phyloP scores from a whole-genome alignment of 345 rosid genomes.

The Eucalyptus curtisii region DNA sequence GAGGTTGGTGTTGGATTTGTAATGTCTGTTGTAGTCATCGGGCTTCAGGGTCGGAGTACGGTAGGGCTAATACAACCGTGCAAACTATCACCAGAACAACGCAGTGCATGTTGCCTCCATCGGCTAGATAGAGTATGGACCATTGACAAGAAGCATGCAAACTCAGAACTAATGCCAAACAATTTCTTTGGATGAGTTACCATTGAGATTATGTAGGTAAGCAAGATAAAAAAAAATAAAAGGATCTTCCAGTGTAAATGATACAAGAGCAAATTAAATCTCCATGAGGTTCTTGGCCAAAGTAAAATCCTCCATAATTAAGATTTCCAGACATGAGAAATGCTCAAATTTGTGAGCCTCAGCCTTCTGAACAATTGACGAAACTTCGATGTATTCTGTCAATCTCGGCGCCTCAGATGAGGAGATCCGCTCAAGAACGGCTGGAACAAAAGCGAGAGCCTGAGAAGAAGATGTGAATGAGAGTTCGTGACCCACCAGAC shows the following conservation, averaged over 20 bases:
- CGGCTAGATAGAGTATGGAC: constrained; percentile 73
- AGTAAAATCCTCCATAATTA: background rate
- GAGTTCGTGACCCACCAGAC: constrained; percentile 13
- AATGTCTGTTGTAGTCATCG: constrained; percentile 6
- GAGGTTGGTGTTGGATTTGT: background rate
- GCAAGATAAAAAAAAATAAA: background rate
- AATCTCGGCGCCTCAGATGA: background rate
- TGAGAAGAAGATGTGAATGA: constrained; percentile 13
- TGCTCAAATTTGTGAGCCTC: too few relatives aligned
- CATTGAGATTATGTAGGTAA: background rate
- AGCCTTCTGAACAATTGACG: background rate
- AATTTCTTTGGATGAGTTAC: background rate
- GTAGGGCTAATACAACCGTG: constrained; percentile 76
- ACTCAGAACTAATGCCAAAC: constrained; percentile 9
- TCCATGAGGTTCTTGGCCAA: background rate
- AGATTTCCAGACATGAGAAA: background rate
- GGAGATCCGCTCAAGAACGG: constrained; percentile 6
- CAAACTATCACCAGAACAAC: constrained; percentile 74
- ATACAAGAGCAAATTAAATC: background rate
- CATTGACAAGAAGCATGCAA: constrained; percentile 56
- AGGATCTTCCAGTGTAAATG: background rate
- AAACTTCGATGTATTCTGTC: background rate
- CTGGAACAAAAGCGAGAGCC: constrained; percentile 2
- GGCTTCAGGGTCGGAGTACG: constrained; percentile 54
- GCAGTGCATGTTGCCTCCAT: constrained; percentile 95